phyloP scores from a whole-genome alignment of 2,329 filamentous ascomycete species.

The Alternaria conjuncta region DNA sequence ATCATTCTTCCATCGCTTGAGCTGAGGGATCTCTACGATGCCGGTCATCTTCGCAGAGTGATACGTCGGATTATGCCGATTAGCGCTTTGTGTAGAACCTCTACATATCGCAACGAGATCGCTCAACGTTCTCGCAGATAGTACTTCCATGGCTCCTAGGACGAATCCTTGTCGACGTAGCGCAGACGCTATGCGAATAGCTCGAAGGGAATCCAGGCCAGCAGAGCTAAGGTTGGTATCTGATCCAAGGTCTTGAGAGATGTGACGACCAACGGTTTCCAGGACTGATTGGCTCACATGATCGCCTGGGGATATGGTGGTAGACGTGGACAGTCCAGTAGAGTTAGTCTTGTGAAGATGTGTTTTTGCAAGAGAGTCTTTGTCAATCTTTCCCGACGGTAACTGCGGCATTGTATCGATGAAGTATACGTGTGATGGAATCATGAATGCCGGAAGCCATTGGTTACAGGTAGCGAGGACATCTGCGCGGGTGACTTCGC shows the following conservation, averaged over 20 bases:
- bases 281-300: slow-evolving; percentile 43
- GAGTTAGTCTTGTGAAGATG: slow-evolving; percentile 52
- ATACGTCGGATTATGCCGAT: not conserved
- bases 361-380: slow-evolving; percentile 64
- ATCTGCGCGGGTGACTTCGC: slow-evolving; percentile 46
- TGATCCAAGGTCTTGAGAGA: slow-evolving; percentile 49
- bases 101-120: slow-evolving; percentile 29
- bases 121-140: slow-evolving; percentile 61
- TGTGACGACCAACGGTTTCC: slow-evolving; percentile 49
- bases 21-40: slow-evolving; percentile 11
- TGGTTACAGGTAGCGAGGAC: slow-evolving; percentile 68
- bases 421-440: slow-evolving; percentile 75
- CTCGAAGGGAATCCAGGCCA: slow-evolving; percentile 71
- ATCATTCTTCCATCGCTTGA: slow-evolving; percentile 11
- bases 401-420: slow-evolving; percentile 72
- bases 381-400: slow-evolving; percentile 84
- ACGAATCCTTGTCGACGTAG: slow-evolving; percentile 65
- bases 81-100: not conserved
- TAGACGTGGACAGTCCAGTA: slow-evolving; percentile 12
- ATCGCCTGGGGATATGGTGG: slow-evolving; percentile 12
- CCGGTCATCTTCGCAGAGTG: not conserved
- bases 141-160: slow-evolving; percentile 65
- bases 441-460: slow-evolving; percentile 85
- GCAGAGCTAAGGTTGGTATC: slow-evolving; percentile 57
- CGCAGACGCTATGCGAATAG: slow-evolving; percentile 68